Base-by-base conservation (phyloP, 352 stramenopile genomes). In the Pythium pectinolyticum region DNA sequence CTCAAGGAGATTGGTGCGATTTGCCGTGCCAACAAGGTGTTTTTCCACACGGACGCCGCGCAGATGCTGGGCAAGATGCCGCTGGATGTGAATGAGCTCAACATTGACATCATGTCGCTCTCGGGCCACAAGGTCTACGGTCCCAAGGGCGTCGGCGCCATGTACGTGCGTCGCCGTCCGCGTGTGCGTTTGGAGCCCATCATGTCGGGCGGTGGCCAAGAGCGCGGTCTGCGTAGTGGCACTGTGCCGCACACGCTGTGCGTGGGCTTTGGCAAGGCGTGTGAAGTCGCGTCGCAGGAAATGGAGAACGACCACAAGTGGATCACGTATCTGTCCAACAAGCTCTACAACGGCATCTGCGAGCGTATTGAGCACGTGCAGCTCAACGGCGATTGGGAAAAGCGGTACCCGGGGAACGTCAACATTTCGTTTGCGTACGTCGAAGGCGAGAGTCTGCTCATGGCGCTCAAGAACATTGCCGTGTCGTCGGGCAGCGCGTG, bases 401-500 rank as follows among this genome's bases (percentile, higher is more conserved):
- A 95, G 69, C 85, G 96, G 24, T 98, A 99, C 78, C 80, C 87
- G 20, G 97, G 98, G 49, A 99, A 98, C 78, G 66, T 99, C 30
- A 99, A 99, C 80, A 90, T 99, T 39, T 99, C 92, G 60, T 99
- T 99, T 80, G 96, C 97, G 11, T 99, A 99, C 79, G 97, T 99
- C 17, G 97, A 99, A 70, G 98, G 98, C 55, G 98, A 99, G 80
- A 98, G 86, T 61, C 80, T 99, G 62, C 82, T 99, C 24, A 99
- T 99, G 98, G 95, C 96, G 47, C 80, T 97, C 49, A 99, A 99
- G 79, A 99, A 99, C 80, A 97, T 99, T 57, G 97, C 97, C 4
- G 97, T 99, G 28, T 98, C 86, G 24, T 98, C 87, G 31, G 98
- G 97, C 52, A 98, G 87, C 49, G 97, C 97, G 0, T 99, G 97